Base-by-base conservation (phyloP, 495 filamentous ascomycete genomes). In the Penicillium argentinense region DNA sequence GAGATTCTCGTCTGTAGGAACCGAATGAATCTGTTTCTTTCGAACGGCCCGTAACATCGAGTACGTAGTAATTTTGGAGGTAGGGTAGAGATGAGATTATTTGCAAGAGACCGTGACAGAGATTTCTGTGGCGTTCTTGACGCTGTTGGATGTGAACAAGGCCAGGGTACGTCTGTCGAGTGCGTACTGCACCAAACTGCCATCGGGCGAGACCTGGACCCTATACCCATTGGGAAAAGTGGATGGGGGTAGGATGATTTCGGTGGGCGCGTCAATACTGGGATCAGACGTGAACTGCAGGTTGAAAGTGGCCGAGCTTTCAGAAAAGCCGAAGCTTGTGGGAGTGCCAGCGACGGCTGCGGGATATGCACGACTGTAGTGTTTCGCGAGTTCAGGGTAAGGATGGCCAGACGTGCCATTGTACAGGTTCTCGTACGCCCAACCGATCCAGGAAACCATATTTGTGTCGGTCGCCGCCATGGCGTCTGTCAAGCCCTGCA, bases 391-490 rank as follows among this genome's bases (percentile, higher is more conserved):
- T 32, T 45, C 49, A 39, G 49, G 49, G 26, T 51, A 40, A 41
- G 34, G 34, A 24, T 46, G 41, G 9, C 41, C 49, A 23, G 48
- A 39, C 34, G 49, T 33, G 26, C 42, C 49, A 33, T 51, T 34
- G 42, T 51, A 51, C 33, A 51, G 42, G 28, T 53, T 48, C 30
- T 53, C 51, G 26, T 53, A 53, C 6, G 51, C 44, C 51, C 51
- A 53, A 33, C 51, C 51, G 32, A 53, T 53, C 51, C 51, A 53
- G 14, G 51, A 53, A 44, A 53, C 44, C 51, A 53, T 53, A 33
- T 42, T 43, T 53, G 43, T 45, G 32, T 53, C 51, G 12, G 51
- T 53, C 19, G 51, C 51, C 13, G 32, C 8, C 51, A 53, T 53
- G 39, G 51, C 51, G 38, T 53, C 51, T 43, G 51, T 25, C 17